Evolutionary conservation across 371 early-diverging fungal genomes (phyloP).

Genomic region (Vairimorpha apis): DNA sequence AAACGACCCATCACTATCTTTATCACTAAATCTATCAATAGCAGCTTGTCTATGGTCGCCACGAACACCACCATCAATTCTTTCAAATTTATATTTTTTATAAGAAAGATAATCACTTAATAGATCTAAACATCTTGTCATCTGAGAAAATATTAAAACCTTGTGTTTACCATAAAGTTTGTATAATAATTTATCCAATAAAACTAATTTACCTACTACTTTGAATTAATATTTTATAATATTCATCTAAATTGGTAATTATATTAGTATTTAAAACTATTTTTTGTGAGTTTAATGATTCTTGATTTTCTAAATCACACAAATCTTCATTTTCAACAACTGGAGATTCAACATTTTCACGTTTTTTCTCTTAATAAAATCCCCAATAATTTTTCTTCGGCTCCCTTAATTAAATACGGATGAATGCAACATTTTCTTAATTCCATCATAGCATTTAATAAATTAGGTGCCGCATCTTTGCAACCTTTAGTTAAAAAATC

Average conservation of each 20-base stretch:
- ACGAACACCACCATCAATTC: slow-evolving; percentile 75
- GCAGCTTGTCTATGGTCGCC: slow-evolving; percentile 83
- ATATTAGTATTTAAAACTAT: not conserved
- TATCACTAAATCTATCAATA: slow-evolving; percentile 78
- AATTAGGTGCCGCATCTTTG: slow-evolving; percentile 71
- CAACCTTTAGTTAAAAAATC: slow-evolving; percentile 69
- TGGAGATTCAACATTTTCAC: slow-evolving; percentile 17
- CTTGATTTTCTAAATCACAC: not conserved
- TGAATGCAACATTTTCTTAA: slow-evolving; percentile 96
- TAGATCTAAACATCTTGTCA: slow-evolving; percentile 93
- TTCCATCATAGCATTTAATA: slow-evolving; percentile 98
- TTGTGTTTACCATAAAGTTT: slow-evolving; percentile 80
- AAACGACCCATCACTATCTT: slow-evolving; percentile 72
- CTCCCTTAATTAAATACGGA: slow-evolving; percentile 84
- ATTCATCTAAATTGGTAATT: slow-evolving; percentile 44
- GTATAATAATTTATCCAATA: slow-evolving; percentile 79
- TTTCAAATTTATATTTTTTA: slow-evolving; percentile 71
- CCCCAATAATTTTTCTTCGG: slow-evolving; percentile 67
- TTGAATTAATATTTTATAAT: slow-evolving; percentile 68
- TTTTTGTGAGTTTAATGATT: not conserved
- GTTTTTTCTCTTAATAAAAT: slow-evolving; percentile 50
- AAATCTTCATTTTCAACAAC: slow-evolving; percentile 7
- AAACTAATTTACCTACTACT: slow-evolving; percentile 95
- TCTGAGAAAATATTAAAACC: slow-evolving; percentile 91
- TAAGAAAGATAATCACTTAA: slow-evolving; percentile 88